Conservation (phyloP, 352 stramenopile genomes). For the Elongisporangium prolatum region DNA sequence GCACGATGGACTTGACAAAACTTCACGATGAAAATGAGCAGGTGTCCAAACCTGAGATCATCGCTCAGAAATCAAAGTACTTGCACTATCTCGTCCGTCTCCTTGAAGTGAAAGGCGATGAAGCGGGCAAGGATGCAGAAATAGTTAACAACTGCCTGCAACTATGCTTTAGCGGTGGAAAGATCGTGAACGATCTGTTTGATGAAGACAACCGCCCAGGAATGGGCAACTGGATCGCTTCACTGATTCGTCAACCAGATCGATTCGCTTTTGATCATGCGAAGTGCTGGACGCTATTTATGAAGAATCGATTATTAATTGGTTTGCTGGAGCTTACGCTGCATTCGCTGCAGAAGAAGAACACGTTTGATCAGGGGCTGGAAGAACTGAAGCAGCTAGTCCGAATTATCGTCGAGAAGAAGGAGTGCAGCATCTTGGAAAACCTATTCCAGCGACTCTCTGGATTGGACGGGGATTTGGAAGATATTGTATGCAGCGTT, state of each 20-base stretch:
- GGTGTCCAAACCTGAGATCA: slow-evolving; percentile 28
- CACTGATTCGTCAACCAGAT: slow-evolving; percentile 39
- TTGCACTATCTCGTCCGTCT: slow-evolving; percentile 67
- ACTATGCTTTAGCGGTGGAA: slow-evolving; percentile 46
- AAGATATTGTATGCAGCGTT: slow-evolving; percentile 38
- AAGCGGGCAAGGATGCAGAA: slow-evolving; percentile 35
- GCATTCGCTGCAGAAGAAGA: slow-evolving; percentile 24
- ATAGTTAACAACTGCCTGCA: slow-evolving; percentile 63
- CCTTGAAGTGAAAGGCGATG: slow-evolving; percentile 37
- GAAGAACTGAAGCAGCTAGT: slow-evolving; percentile 42
- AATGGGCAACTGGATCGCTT: slow-evolving; percentile 32
- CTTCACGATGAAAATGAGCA: slow-evolving; percentile 21
- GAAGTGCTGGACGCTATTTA: slow-evolving; percentile 57
- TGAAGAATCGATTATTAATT: slow-evolving; percentile 30
- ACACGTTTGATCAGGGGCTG: slow-evolving; percentile 16
- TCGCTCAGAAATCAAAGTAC: slow-evolving; percentile 58
- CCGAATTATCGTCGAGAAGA: slow-evolving; percentile 30
- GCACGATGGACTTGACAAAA: slow-evolving; percentile 34
- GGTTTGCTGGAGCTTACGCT: slow-evolving; percentile 51
- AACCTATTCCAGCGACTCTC: slow-evolving; percentile 33
- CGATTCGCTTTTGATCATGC: slow-evolving; percentile 45
- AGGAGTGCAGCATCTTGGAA: slow-evolving; percentile 35
- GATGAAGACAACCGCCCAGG: slow-evolving; percentile 21
- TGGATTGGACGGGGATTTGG: slow-evolving; percentile 17
- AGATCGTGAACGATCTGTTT: slow-evolving; percentile 51